Percentiles rank a stretch among this genome's conserved stretches.
These are phyloP conservation scores for Aureobasidium sp. DNA, from an alignment of 2,329 filamentous ascomycete species.

Conservation along the genomic window DNA sequence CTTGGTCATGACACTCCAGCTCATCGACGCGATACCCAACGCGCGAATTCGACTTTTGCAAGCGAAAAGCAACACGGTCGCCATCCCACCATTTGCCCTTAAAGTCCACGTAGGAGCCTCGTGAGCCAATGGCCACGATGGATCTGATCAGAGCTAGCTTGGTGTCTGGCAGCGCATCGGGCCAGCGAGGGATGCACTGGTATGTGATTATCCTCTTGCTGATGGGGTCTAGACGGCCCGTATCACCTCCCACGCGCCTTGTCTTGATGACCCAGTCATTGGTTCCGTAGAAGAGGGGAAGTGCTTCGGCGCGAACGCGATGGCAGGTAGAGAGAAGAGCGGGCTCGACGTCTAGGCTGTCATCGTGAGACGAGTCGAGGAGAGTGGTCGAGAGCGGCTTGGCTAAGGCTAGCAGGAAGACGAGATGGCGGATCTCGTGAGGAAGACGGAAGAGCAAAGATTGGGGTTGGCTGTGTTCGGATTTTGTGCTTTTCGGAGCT, in stretches of 20 bases:
- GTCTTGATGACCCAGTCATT: slow-evolving; percentile 15
- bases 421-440: slow-evolving; percentile 18
- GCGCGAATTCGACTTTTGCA: neutral
- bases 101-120: slow-evolving; percentile 10
- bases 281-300: slow-evolving; percentile 12
- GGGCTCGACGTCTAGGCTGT: slow-evolving; percentile 1
- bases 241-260: slow-evolving; percentile 9
- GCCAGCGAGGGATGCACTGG: slow-evolving; percentile 10
- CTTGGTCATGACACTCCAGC: neutral
- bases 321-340: slow-evolving; percentile 14
- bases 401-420: slow-evolving; percentile 16
- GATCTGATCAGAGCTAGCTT: slow-evolving; percentile 3
- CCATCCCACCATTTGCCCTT: slow-evolving; percentile 15
- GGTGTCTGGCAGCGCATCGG: neutral
- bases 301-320: slow-evolving; percentile 11
- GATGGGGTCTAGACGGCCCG: neutral
- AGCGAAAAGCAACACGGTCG: slow-evolving; percentile 2
- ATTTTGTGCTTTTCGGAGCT: neutral
- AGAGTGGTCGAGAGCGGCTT: neutral
- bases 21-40: neutral
- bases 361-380: slow-evolving; percentile 10
- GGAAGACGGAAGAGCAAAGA: slow-evolving; percentile 16
- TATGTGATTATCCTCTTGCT: slow-evolving; percentile 12
- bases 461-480: neutral
- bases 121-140: slow-evolving; percentile 5